phyloP scores from a whole-genome alignment of 352 stramenopile genomes.

The Phytophthora aleatoria region DNA sequence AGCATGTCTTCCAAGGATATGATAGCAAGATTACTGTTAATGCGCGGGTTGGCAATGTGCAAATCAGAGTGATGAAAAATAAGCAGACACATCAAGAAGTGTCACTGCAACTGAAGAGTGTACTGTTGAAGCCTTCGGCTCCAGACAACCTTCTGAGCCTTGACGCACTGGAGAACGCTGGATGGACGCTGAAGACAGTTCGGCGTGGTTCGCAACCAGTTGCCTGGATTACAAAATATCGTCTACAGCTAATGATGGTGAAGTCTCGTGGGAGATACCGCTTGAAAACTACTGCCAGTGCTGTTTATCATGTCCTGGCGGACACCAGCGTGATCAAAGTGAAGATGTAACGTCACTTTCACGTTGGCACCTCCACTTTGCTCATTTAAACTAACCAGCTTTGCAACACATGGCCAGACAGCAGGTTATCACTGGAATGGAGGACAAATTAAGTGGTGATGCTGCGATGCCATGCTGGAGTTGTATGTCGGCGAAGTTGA shows the following conservation, averaged over 20 bases:
- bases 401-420: slow-evolving; percentile 10
- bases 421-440: slow-evolving; percentile 2
- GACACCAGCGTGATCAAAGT: not conserved
- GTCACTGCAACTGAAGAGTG: not conserved
- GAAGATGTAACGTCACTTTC: not conserved
- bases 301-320: not conserved
- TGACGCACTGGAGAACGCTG: slow-evolving; percentile 2
- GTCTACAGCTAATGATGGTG: not conserved
- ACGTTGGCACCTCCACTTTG: slow-evolving; percentile 14
- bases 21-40: not conserved
- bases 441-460: not conserved
- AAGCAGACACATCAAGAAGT: slow-evolving; percentile 2
- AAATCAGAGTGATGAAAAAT: not conserved
- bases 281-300: slow-evolving; percentile 6
- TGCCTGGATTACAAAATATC: not conserved
- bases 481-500: slow-evolving; percentile 7
- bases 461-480: slow-evolving; percentile 4
- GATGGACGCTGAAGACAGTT: slow-evolving; percentile 6
- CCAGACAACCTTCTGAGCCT: slow-evolving; percentile 20
- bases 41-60: slow-evolving; percentile 5
- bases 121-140: slow-evolving; percentile 5
- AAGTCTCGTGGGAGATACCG: not conserved
- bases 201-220: not conserved
- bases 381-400: slow-evolving; percentile 2
- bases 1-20: slow-evolving; percentile 3